phyloP scores from a whole-genome alignment of 257 asterid genomes.

The Solanum chaucha region DNA sequence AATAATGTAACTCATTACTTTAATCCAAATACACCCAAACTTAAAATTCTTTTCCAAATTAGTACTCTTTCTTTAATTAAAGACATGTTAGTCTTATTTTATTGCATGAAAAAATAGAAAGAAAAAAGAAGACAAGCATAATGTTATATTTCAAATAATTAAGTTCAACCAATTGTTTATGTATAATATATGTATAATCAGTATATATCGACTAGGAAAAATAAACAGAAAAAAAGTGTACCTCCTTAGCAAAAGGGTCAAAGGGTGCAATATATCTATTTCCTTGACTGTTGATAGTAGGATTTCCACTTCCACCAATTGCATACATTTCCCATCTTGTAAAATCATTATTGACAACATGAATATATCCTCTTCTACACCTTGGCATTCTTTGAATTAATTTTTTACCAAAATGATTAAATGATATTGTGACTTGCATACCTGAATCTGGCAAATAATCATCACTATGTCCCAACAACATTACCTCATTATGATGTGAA shows the following conservation, averaged over 20 bases:
- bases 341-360: conserved; percentile 67
- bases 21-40: not conserved
- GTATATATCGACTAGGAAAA: not conserved
- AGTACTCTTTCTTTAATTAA: not conserved
- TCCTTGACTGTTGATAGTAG: conserved; percentile 75
- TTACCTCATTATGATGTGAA: conserved; percentile 64
- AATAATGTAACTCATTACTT: not conserved
- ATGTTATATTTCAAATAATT: not conserved
- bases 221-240: not conserved
- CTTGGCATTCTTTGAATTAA: conserved; percentile 75
- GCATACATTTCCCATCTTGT: conserved; percentile 88
- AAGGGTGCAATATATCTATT: conserved; percentile 59
- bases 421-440: conserved; percentile 76
- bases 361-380: conserved; percentile 69
- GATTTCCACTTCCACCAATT: conserved; percentile 73
- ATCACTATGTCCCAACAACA: conserved; percentile 66
- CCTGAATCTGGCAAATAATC: conserved; percentile 62
- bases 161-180: not conserved
- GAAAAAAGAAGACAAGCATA: not conserved
- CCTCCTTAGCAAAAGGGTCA: conserved; percentile 66
- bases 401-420: conserved; percentile 51
- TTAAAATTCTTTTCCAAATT: not conserved
- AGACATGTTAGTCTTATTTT: not conserved
- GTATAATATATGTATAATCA: not conserved
- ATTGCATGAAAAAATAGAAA: not conserved